phyloP scores from a whole-genome alignment of 1,139 yeast genomes.

The Arxiozyma slooffiae region DNA sequence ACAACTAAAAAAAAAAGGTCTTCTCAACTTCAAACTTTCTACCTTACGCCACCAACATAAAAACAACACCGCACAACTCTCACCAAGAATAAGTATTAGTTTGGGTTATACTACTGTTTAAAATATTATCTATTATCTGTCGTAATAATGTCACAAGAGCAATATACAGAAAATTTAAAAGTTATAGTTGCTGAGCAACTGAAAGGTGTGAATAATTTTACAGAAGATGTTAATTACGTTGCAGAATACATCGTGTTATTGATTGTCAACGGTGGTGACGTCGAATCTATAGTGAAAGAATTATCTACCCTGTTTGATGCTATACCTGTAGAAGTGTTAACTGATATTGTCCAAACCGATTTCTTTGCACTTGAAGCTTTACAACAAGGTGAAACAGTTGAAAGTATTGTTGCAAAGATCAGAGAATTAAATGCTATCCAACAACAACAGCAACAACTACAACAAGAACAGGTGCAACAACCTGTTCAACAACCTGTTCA shows the following conservation, averaged over 20 bases:
- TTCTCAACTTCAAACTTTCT: neutral
- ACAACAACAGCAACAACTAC: conserved; percentile 6
- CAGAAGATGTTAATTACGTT: conserved; percentile 65
- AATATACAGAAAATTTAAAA: conserved; percentile 30
- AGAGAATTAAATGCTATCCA: conserved; percentile 16
- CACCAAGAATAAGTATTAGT: neutral
- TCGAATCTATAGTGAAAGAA: conserved; percentile 56
- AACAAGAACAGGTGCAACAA: conserved; percentile 15
- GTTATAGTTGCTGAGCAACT: conserved; percentile 31
- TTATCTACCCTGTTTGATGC: conserved; percentile 57
- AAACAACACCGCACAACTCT: neutral
- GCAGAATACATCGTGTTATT: conserved; percentile 72
- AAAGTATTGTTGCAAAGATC: conserved; percentile 26
- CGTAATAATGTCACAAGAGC: conserved; percentile 26
- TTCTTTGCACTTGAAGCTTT: conserved; percentile 46
- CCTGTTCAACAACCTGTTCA: conserved; percentile 3
- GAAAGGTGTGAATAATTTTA: conserved; percentile 31
- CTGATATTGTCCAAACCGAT: conserved; percentile 38
- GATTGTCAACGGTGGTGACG: conserved; percentile 60
- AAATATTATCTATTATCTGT: too few species aligned
- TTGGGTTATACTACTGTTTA: neutral
- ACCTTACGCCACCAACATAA: neutral
- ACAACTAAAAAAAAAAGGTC: neutral
- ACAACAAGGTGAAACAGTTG: conserved; percentile 28
- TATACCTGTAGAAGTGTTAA: conserved; percentile 40